Base-by-base conservation (phyloP, 805 yeast species). In the Kurtzmaniella cleridarum region DNA sequence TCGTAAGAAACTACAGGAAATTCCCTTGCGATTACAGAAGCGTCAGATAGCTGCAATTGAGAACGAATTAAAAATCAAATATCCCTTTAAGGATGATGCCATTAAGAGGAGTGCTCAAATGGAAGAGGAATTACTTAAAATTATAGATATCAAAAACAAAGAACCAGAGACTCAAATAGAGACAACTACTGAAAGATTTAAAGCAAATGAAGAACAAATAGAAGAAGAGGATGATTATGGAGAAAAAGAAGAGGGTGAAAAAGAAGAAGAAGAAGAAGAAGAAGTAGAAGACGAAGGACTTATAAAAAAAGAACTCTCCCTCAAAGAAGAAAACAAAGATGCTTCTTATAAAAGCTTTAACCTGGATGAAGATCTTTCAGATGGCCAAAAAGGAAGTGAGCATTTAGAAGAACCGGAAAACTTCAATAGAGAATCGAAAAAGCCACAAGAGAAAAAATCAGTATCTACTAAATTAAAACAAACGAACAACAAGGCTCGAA, bases 21-120 rank as follows among this genome's bases (percentile, higher is more conserved):
- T 69, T 32, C 73, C 74, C 2, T 50, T 68, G 27, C 47, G 74
- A 38, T 48, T 67, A 15, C 73, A 67, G 43, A 66, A 61, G 45
- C 66, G 64, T 35, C 56, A 57, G 9, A 39, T 64, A 10, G 59
- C 56, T 4, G 71, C 68, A 40, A 50, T 59, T 11, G 66, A 68
- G 8, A 40, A 38, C 11, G 49, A 54, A 34, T 49, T 65, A 9
- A 42, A 51, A n/a, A 50, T 53, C 16, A 62, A 56, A 42, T 66
- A 51, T 40, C 73, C 73, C 1, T 68, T 59, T 47, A 61, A 56
- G 48, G 49, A 57, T 15, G 47, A 45, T 9, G 67, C 65, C 2
- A 39, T 59, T 13, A 48, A 52, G 34, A 39, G 41, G 20, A 57
- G 66, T 36, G 39, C 38, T 5, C 43, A 43, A 7, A 16, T 41